phyloP scores from a whole-genome alignment of 805 yeast genomes.

The Cyberlindnera meyerae region DNA sequence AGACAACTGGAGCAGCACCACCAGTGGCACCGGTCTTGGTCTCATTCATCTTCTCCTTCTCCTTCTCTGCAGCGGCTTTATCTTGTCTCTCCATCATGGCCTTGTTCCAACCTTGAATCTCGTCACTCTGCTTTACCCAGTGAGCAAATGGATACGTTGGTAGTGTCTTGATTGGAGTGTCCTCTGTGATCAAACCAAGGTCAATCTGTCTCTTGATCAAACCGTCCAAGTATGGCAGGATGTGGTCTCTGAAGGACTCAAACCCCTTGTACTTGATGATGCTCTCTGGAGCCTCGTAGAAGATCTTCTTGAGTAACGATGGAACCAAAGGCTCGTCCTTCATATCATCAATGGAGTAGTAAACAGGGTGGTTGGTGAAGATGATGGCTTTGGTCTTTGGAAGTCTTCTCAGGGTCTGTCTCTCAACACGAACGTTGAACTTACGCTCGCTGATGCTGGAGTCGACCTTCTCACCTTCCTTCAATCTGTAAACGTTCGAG shows the following conservation, averaged over 20 bases:
- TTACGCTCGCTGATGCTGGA: constrained; percentile 42
- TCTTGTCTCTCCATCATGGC: constrained; percentile 26
- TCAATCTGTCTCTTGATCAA: constrained; percentile 56
- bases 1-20: background rate
- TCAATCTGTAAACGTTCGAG: constrained; percentile 50
- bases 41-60: constrained; percentile 1
- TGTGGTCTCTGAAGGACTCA: constrained; percentile 53
- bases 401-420: constrained; percentile 64
- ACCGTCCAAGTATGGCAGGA: constrained; percentile 51
- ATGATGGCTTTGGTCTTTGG: constrained; percentile 63
- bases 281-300: constrained; percentile 62
- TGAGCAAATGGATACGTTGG: constrained; percentile 64
- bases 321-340: constrained; percentile 78
- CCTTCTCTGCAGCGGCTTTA: constrained; percentile 17
- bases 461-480: constrained; percentile 41
- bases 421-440: constrained; percentile 65
- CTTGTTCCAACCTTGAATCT: constrained; percentile 37
- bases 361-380: constrained; percentile 74
- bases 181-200: constrained; percentile 47
- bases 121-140: constrained; percentile 36
- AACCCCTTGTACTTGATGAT: constrained; percentile 63
- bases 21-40: constrained; percentile 1
- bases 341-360: constrained; percentile 74
- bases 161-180: constrained; percentile 52
- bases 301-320: constrained; percentile 53